Base-by-base conservation (phyloP, 2,329 filamentous ascomycete species). In the Aspergillus luchuensis region DNA sequence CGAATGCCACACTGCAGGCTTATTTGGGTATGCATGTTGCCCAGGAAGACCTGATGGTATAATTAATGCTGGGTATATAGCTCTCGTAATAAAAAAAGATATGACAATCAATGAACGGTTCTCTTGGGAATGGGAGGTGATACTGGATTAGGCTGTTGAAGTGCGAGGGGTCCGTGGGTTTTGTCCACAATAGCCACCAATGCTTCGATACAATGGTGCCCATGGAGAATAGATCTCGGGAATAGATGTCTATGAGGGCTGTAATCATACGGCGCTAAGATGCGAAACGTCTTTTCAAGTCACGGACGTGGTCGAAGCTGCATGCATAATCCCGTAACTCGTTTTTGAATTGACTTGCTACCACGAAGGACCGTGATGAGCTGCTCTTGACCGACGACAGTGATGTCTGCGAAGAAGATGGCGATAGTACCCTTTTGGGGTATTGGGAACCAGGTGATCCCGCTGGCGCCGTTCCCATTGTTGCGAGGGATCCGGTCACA, bases 311-410 rank as follows among this genome's bases (percentile, higher is more conserved):
- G 77, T 97, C 93, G 74, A 97, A 97, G 2, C 90, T 92, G 72
- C 89, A 91, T 67, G 91, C 91, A 77, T 97, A 97, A 67, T 90
- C 89, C 72, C 89, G 87, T 38, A 97, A 85, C 75, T 96, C 92
- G 76, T 86, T 88, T 70, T 87, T 87, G 28, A 91, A 89, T 76
- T 90, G 89, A 66, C 91, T 88, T 3, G 92, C 92, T 65, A 96
- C 81, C 21, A 76, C 76, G 48, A 69, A 62, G 54, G 76, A 76
- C 57, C 80, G 78, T 59, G 85, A 85, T 25, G 83, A 77, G 56
- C 80, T 82, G 76, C 88, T 91, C 67, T 86, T 85, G 71, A 93
- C 85, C 28, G 92, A 96, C 73, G 88, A 91, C 57, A 97, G 85
- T 72, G 91, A 96, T 68, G 89, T 90, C 74, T 93, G 89, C 23